Evolutionary conservation across 169 alveolate species (phyloP).

Genomic region (Cryptosporidium muris): DNA sequence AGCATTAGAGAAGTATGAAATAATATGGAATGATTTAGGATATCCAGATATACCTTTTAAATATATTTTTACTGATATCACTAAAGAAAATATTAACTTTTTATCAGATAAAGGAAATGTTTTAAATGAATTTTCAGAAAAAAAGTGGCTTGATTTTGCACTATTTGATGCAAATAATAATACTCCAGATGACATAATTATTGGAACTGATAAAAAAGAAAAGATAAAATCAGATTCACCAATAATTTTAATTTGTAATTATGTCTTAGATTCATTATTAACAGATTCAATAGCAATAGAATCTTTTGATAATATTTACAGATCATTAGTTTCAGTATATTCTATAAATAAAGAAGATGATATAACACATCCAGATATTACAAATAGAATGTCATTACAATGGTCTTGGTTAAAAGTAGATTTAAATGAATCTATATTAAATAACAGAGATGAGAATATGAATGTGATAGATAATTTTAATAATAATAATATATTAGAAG

Average conservation of each 20-base stretch:
- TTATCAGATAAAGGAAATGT: conserved; percentile 75
- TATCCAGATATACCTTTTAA: conserved; percentile 81
- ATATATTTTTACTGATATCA: conserved; percentile 83
- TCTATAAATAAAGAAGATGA: conserved; percentile 48
- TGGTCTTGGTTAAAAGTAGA: conserved; percentile 43
- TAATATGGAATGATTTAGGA: conserved; percentile 78
- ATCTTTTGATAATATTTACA: conserved; percentile 16
- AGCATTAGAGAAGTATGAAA: conserved; percentile 78
- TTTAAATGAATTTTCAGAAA: conserved; percentile 72
- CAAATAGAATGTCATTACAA: conserved; percentile 55
- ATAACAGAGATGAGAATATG: not conserved
- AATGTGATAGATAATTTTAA: conserved; percentile 5
- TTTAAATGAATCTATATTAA: not conserved
- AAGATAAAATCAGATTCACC: conserved; percentile 76
- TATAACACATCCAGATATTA: conserved; percentile 54
- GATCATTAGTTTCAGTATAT: conserved; percentile 53
- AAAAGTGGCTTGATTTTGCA: conserved; percentile 83
- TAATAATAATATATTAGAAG: not conserved
- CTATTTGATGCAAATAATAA: conserved; percentile 79
- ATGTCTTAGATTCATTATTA: conserved; percentile 82
- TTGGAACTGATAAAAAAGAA: conserved; percentile 72
- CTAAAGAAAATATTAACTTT: conserved; percentile 77
- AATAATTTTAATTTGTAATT: conserved; percentile 80
- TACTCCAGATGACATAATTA: conserved; percentile 73
- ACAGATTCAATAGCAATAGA: conserved; percentile 77